Conservation (phyloP, 306 rosid species). For the Medicago arabica region DNA sequence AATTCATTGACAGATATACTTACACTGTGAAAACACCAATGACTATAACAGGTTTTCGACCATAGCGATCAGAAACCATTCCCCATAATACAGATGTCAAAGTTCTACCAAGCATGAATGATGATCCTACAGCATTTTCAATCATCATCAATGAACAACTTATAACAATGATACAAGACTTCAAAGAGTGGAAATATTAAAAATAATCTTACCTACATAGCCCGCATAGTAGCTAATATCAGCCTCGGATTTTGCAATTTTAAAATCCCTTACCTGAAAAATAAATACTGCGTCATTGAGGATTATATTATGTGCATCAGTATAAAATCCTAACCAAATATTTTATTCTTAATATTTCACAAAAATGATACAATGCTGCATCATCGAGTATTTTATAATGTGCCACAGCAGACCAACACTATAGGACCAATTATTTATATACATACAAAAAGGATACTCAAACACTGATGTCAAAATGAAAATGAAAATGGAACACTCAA, state of each 20-base stretch:
- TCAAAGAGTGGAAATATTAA: not conserved
- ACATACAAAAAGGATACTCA: too few relatives aligned
- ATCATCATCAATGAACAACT: not conserved
- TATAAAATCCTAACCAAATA: too few relatives aligned
- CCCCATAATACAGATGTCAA: slow-evolving; percentile 88
- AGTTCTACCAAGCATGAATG: slow-evolving; percentile 84
- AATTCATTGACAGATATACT: slow-evolving; percentile 29
- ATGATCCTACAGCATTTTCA: slow-evolving; percentile 62
- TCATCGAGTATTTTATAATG: too few relatives aligned
- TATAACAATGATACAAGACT: not conserved
- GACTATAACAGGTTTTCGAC: slow-evolving; percentile 78
- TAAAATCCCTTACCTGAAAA: slow-evolving; percentile 76
- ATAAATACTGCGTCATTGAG: slow-evolving; percentile 23
- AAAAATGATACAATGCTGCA: too few relatives aligned
- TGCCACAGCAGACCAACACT: too few relatives aligned
- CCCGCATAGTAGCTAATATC: slow-evolving; percentile 87
- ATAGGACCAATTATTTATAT: too few relatives aligned
- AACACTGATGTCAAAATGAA: too few relatives aligned
- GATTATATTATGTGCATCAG: not conserved
- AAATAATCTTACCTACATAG: slow-evolving; percentile 64
- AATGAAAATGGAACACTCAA: not conserved
- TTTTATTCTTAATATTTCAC: too few relatives aligned
- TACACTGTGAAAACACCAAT: slow-evolving; percentile 64
- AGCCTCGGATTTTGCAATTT: slow-evolving; percentile 72
- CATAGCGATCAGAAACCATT: slow-evolving; percentile 78